Base-by-base conservation (phyloP, 2,329 filamentous ascomycete genomes). In the Amauroascus verrucosus region DNA sequence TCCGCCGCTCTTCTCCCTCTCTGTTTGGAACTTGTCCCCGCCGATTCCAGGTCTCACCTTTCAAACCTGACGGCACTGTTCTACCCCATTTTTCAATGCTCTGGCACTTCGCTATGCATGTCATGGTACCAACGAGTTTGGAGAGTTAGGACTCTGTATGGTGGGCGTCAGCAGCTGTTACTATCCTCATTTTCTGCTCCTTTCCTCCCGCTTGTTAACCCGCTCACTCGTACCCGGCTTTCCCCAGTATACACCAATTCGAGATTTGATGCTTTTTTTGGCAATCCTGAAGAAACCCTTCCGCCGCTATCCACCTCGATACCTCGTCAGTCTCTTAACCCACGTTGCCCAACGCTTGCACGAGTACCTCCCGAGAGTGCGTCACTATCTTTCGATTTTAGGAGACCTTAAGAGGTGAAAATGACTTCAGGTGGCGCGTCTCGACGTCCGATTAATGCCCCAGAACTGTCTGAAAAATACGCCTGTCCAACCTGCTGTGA, bases 401-500 rank as follows among this genome's bases (percentile, higher is more conserved):
- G 26, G 26, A 30, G 26, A 9, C 16, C 24, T 16, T 26, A 18
- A 18, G 18, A 55, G 18, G 24, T 40, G 6, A 51, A 53, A 37
- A 48, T 55, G 40, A 38, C 20, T 28, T 35, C 54, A 7, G 53
- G 30, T 26, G 50, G 51, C 51, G 48, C 52, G 52, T 51, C 57
- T 32, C 40, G 18, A n/a, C 28, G 33, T 14, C 16, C 57, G 8
- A 28, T 37, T 8, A 33, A 33, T 16, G 38, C 37, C n/a, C 48
- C 54, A 20, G 46, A 53, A 50, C 49, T 56, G 41, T 51, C 57
- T 57, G 26, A 38, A 43, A 46, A 41, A 32, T 24, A 37, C 18
- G 9, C 30, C 2, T 32, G 43, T 49, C 13, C 32, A 61, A 64
- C 51, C 61, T 63, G 43, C 60, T 59, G 54, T 61, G 63, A 50